phyloP scores from a whole-genome alignment of 2,329 filamentous ascomycete genomes.

The Aspergillus tubingensis region DNA sequence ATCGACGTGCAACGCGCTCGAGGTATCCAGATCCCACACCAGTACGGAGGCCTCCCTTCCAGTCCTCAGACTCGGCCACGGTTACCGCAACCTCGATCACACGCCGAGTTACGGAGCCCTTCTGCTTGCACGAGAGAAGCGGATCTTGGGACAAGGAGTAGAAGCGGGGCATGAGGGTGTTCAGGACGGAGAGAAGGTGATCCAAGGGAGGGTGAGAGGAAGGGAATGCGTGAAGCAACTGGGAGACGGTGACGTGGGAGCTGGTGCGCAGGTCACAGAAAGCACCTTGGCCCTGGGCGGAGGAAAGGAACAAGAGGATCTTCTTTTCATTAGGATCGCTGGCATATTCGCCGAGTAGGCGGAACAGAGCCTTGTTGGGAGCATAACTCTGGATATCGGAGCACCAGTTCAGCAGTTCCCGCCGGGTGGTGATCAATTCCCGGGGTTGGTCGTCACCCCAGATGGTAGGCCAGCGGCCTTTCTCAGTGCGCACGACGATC shows the following conservation, averaged over 20 bases:
- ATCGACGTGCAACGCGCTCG: conserved; percentile 75
- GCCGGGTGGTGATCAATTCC: conserved; percentile 83
- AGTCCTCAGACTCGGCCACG: conserved; percentile 83
- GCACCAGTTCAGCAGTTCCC: conserved; percentile 94
- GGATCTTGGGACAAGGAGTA: conserved; percentile 98
- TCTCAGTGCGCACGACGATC: conserved; percentile 73
- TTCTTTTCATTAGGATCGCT: conserved; percentile 80
- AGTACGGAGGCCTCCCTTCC: conserved; percentile 70
- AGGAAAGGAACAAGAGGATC: conserved; percentile 81
- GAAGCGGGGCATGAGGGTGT: conserved; percentile 93
- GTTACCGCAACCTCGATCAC: conserved; percentile 96
- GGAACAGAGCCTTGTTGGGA: conserved; percentile 83
- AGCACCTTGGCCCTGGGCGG: conserved; percentile 83
- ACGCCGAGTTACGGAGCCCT: conserved; percentile 70
- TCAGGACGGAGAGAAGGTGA: conserved; percentile 74
- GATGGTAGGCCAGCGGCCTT: conserved; percentile 92
- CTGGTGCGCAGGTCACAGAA: conserved; percentile 95
- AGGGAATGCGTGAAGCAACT: conserved; percentile 88
- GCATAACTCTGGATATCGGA: conserved; percentile 90
- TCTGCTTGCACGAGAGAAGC: conserved; percentile 70
- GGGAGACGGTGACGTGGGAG: conserved; percentile 79
- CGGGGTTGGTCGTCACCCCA: conserved; percentile 90
- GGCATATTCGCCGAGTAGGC: conserved; percentile 82
- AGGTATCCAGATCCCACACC: conserved; percentile 93
- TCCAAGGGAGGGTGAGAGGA: conserved; percentile 87